Conservation (phyloP, 2,329 filamentous ascomycete species). For the Fusarium sp. region DNA sequence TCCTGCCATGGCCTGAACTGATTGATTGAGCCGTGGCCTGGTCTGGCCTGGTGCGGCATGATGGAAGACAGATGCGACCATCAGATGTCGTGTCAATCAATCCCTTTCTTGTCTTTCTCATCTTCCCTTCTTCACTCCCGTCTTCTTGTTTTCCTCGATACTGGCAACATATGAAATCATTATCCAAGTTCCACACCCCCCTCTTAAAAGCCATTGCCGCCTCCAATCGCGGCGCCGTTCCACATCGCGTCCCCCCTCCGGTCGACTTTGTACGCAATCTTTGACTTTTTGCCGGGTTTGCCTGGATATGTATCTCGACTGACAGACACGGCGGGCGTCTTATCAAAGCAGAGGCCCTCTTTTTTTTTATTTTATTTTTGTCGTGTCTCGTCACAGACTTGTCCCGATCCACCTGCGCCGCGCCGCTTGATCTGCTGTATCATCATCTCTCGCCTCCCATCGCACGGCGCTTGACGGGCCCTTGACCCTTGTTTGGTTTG, state of each 20-base stretch:
- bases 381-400: slow-evolving; percentile 29
- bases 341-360: slow-evolving; percentile 49
- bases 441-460: slow-evolving; percentile 43
- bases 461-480: slow-evolving; percentile 31
- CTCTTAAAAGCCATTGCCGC: slow-evolving; percentile 38
- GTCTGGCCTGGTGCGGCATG: slow-evolving; percentile 14
- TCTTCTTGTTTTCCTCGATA: too few species aligned
- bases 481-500: slow-evolving; percentile 38
- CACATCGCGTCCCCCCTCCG: slow-evolving; percentile 18
- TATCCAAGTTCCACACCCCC: slow-evolving; percentile 29
- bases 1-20: slow-evolving; percentile 22
- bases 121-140: slow-evolving; percentile 10
- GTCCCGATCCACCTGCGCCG: slow-evolving; percentile 45
- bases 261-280: slow-evolving; percentile 18
- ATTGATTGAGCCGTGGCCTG: slow-evolving; percentile 9
- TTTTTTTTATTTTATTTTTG: slow-evolving; percentile 51
- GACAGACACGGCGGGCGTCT: slow-evolving; percentile 44
- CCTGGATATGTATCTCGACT: slow-evolving; percentile 27
- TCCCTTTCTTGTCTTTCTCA: slow-evolving; percentile 12
- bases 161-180: slow-evolving; percentile 22
- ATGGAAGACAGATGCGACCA: slow-evolving; percentile 42
- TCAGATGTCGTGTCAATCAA: slow-evolving; percentile 39
- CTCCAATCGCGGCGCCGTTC: slow-evolving; percentile 33
- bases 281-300: slow-evolving; percentile 29
- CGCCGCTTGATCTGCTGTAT: slow-evolving; percentile 47